phyloP scores from a whole-genome alignment of 495 filamentous ascomycete species.

The Cudoniella acicularis region DNA sequence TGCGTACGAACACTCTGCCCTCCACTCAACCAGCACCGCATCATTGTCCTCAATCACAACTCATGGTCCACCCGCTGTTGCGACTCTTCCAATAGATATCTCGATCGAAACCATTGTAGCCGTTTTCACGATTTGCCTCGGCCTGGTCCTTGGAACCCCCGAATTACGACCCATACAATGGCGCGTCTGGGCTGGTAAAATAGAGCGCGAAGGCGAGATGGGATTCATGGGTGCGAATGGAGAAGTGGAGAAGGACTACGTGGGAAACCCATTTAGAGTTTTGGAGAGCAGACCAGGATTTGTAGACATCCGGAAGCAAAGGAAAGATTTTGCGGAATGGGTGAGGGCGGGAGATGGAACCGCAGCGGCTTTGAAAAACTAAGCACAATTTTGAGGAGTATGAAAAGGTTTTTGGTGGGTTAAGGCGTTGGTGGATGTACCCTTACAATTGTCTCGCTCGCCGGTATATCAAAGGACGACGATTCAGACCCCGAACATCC shows the following conservation, averaged over 20 bases:
- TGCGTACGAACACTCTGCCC: conserved; percentile 74
- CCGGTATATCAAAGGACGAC: too few species aligned
- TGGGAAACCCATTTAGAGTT: conserved; percentile 47
- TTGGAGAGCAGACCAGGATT: conserved; percentile 45
- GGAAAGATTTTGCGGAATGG: conserved; percentile 75
- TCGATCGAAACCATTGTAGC: conserved; percentile 71
- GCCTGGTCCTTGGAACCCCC: conserved; percentile 65
- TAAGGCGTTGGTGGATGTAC: too few species aligned
- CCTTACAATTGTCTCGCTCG: too few species aligned
- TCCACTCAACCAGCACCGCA: conserved; percentile 54
- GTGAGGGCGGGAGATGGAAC: conserved; percentile 38
- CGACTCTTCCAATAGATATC: conserved; percentile 69
- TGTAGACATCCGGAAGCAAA: conserved; percentile 59
- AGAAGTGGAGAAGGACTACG: conserved; percentile 42
- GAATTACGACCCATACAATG: conserved; percentile 74
- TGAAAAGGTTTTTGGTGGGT: too few species aligned
- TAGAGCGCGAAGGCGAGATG: conserved; percentile 68
- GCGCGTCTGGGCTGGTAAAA: conserved; percentile 79
- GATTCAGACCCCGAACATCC: too few species aligned
- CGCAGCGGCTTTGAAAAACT: conserved; percentile 5
- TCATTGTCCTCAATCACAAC: conserved; percentile 41
- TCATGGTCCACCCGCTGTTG: conserved; percentile 29
- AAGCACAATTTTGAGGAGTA: too few species aligned
- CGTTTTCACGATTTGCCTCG: conserved; percentile 62
- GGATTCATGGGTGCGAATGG: conserved; percentile 71